A percentile compares a stretch with the other conserved stretches of the same genome.
Evolutionary conservation across 805 yeast genomes (phyloP).

Genomic region (Clavispora asparagi): DNA sequence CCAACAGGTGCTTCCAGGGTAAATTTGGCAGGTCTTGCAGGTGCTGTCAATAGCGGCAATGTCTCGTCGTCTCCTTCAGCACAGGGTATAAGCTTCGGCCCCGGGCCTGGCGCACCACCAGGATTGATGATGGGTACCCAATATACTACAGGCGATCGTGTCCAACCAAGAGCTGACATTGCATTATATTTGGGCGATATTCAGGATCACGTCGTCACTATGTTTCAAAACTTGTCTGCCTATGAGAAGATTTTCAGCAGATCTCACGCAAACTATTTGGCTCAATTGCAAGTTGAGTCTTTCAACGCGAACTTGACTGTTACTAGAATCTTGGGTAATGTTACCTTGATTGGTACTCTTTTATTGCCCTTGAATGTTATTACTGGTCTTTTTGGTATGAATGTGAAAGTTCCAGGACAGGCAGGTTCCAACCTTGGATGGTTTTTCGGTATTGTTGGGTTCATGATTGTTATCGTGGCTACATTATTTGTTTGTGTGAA

Average conservation of each 20-base stretch:
- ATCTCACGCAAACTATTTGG: constrained; percentile 87
- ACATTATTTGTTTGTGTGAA: constrained; percentile 20
- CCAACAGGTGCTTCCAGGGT: constrained; percentile 13
- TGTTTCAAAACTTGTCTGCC: constrained; percentile 85
- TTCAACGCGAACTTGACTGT: constrained; percentile 80
- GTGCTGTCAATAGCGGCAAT: background rate
- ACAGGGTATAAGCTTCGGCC: constrained; percentile 32
- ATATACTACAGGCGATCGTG: constrained; percentile 9
- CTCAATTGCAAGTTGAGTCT: constrained; percentile 90
- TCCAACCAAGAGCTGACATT: constrained; percentile 81
- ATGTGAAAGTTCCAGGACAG: constrained; percentile 78
- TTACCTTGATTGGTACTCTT: constrained; percentile 85
- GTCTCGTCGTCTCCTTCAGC: constrained; percentile 9
- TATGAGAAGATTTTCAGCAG: constrained; percentile 92
- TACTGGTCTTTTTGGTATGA: constrained; percentile 95
- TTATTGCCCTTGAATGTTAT: constrained; percentile 84
- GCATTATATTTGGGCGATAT: constrained; percentile 91
- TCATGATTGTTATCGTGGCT: constrained; percentile 20
- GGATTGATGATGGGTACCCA: constrained; percentile 11
- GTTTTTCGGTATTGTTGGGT: constrained; percentile 61
- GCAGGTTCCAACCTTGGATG: constrained; percentile 10
- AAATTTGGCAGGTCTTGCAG: constrained; percentile 12
- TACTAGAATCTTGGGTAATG: constrained; percentile 82
- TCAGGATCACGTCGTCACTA: constrained; percentile 93
- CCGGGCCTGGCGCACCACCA: constrained; percentile 30